Evolutionary conservation across 2,329 filamentous ascomycete species (phyloP).

Genomic region (Diplodia corticola): DNA sequence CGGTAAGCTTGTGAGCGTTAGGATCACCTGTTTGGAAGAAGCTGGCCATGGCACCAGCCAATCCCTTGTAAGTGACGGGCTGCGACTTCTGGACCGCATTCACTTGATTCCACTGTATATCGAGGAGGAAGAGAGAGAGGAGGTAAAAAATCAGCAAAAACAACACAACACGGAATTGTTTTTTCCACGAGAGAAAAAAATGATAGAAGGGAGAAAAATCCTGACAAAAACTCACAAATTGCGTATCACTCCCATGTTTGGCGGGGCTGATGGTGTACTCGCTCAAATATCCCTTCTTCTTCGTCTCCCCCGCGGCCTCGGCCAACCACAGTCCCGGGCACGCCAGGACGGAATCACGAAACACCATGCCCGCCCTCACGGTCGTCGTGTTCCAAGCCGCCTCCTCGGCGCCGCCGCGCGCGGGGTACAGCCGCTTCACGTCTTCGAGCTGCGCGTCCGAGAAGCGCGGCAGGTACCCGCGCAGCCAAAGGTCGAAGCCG

Average conservation of each 20-base stretch:
- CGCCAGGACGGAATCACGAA: slow-evolving; percentile 59
- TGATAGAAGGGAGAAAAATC: neutral
- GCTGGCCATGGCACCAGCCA: slow-evolving; percentile 59
- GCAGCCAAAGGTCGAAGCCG: slow-evolving; percentile 56
- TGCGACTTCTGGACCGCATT: slow-evolving; percentile 55
- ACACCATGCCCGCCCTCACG: slow-evolving; percentile 57
- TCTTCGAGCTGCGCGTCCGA: slow-evolving; percentile 40
- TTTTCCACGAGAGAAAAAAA: no score
- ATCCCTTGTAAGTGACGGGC: slow-evolving; percentile 57
- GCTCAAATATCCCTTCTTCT: slow-evolving; percentile 52
- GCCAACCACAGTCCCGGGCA: slow-evolving; percentile 63
- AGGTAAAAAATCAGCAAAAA: no score
- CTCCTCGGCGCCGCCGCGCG: slow-evolving; percentile 47
- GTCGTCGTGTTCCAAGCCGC: slow-evolving; percentile 52
- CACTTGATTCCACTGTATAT: slow-evolving; percentile 54
- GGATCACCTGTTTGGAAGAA: slow-evolving; percentile 62
- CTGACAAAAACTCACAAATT: slow-evolving; percentile 50
- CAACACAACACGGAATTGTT: no score
- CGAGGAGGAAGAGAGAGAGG: neutral
- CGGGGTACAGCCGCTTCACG: slow-evolving; percentile 52
- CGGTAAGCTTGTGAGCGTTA: slow-evolving; percentile 41
- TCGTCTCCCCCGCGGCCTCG: slow-evolving; percentile 42
- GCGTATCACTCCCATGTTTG: slow-evolving; percentile 59
- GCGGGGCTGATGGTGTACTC: slow-evolving; percentile 63
- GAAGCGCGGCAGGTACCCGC: slow-evolving; percentile 55